A percentile compares a stretch with the other conserved stretches of the same genome.
Evolutionary conservation across 768 basidiomycete species (phyloP).

Genomic region (Suillus paluster): DNA sequence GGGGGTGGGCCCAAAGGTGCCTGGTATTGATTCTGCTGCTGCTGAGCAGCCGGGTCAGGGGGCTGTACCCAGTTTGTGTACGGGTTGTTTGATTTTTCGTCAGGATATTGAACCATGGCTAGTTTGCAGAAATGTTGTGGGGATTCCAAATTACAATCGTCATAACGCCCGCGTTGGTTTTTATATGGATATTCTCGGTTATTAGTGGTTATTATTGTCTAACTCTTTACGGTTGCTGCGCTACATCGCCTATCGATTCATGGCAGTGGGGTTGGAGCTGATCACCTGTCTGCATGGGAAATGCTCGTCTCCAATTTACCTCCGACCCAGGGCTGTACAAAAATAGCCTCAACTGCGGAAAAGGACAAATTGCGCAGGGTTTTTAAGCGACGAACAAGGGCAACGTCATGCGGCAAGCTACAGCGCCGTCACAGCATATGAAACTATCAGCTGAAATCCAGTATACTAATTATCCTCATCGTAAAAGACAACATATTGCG

Average conservation of each 20-base stretch:
- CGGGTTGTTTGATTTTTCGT: conserved; percentile 28
- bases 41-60: conserved; percentile 4
- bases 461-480: not conserved
- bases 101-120: conserved; percentile 26
- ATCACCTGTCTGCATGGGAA: not conserved
- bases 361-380: not conserved
- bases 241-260: not conserved
- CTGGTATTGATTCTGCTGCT: conserved; percentile 11
- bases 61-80: conserved; percentile 19
- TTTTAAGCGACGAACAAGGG: too few relatives aligned
- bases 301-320: not conserved
- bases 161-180: not conserved
- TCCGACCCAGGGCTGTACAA: not conserved
- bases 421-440: not conserved
- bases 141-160: not conserved
- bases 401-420: too few relatives aligned
- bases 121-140: not conserved
- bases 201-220: not conserved
- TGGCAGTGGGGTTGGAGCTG: not conserved
- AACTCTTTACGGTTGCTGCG: not conserved
- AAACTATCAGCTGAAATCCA: not conserved
- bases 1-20: conserved; percentile 17
- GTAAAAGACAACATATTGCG: not conserved
- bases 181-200: not conserved
- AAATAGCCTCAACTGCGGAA: not conserved